Percentiles rank a stretch among this genome's conserved stretches.
phyloP scores from a whole-genome alignment of 176 grass and related monocot genomes.

The Neostapfia colusana region DNA sequence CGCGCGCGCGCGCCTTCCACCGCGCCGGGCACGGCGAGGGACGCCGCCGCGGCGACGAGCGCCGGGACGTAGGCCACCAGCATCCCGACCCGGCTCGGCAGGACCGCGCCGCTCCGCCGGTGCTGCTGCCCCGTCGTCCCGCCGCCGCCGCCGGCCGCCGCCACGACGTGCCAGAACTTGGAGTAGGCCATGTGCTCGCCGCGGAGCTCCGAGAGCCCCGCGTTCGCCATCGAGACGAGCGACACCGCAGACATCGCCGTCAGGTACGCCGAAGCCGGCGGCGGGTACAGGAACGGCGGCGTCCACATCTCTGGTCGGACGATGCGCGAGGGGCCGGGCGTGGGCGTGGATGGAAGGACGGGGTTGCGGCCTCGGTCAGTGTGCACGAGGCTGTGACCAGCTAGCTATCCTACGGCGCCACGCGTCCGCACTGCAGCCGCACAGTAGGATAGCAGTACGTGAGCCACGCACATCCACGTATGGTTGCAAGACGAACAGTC shows the following conservation, averaged over 20 bases:
- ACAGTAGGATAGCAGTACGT: neutral
- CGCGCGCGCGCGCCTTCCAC: slow-evolving; percentile 29
- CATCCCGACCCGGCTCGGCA: slow-evolving; percentile 57
- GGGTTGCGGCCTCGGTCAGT: neutral
- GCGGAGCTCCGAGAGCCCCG: slow-evolving; percentile 50
- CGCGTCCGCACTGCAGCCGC: neutral
- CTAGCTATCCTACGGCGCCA: neutral
- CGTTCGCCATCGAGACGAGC: slow-evolving; percentile 30
- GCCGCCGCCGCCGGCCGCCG: neutral
- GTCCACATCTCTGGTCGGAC: slow-evolving; percentile 14
- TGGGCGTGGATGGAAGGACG: no score
- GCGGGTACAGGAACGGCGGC: slow-evolving; percentile 55
- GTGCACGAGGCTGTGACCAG: neutral
- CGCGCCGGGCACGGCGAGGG: slow-evolving; percentile 49
- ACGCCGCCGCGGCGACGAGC: slow-evolving; percentile 38
- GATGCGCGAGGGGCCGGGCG: no score
- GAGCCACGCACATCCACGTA: neutral
- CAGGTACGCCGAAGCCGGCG: slow-evolving; percentile 43
- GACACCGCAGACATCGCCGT: slow-evolving; percentile 48
- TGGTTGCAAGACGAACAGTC: neutral
- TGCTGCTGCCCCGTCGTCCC: no score
- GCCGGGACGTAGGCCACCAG: slow-evolving; percentile 64
- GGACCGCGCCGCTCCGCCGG: neutral
- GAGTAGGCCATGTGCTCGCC: slow-evolving; percentile 62
- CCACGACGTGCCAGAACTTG: slow-evolving; percentile 70